Evolutionary conservation across 768 basidiomycete species (phyloP).

Genomic region (Royoungia palumana): DNA sequence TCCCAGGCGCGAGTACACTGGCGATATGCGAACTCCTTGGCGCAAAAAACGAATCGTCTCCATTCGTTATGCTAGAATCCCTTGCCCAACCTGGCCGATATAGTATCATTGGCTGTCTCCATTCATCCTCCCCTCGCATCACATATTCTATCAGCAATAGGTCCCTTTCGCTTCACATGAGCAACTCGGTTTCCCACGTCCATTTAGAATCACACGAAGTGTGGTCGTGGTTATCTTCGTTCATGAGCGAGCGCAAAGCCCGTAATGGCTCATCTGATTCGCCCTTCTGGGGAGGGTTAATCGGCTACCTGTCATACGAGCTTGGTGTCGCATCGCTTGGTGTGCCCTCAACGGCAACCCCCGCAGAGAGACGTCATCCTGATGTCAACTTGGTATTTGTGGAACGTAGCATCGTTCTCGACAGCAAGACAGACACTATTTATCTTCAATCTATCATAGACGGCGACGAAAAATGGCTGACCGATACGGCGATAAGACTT

Average conservation of each 20-base stretch:
- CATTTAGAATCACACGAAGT: conserved; percentile 51
- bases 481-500: conserved; percentile 34
- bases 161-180: conserved; percentile 44
- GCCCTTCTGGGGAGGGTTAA: conserved; percentile 83
- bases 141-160: conserved; percentile 52
- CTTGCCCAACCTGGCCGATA: conserved; percentile 71
- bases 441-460: conserved; percentile 66
- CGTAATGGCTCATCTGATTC: conserved; percentile 46
- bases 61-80: conserved; percentile 73
- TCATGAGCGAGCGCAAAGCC: conserved; percentile 55
- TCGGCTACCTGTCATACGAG: conserved; percentile 80
- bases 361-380: conserved; percentile 44
- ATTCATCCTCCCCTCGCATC: conserved; percentile 52
- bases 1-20: conserved; percentile 41
- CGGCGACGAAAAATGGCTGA: conserved; percentile 60
- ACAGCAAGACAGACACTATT: conserved; percentile 44
- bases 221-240: conserved; percentile 74
- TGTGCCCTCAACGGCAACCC: conserved; percentile 36
- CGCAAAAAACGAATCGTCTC: conserved; percentile 52
- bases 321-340: conserved; percentile 59
- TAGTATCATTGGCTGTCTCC: conserved; percentile 67
- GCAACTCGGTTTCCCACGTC: conserved; percentile 35
- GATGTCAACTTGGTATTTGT: conserved; percentile 77
- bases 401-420: conserved; percentile 73
- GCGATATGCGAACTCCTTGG: conserved; percentile 62